These are phyloP conservation scores for Fusarium sp. DNA, from an alignment of 2,329 filamentous ascomycete species.

Conservation along the genomic window DNA sequence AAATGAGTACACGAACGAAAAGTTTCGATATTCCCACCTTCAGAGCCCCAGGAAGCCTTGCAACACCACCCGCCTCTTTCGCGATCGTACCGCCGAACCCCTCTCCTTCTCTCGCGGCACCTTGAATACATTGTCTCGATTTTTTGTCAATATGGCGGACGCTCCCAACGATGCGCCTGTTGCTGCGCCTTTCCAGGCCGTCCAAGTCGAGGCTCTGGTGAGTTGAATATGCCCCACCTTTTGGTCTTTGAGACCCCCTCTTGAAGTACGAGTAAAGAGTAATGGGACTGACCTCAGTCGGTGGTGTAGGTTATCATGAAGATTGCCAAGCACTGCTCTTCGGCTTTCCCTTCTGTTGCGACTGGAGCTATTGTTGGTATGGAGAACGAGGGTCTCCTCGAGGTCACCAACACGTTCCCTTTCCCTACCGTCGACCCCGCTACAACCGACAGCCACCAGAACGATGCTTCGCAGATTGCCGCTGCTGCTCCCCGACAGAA, in stretches of 20 bases:
- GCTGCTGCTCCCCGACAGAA: slow-evolving; percentile 92
- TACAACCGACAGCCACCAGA: slow-evolving; percentile 75
- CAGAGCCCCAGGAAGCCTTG: slow-evolving; percentile 40
- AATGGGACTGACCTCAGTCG: slow-evolving; percentile 28
- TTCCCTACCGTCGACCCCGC: slow-evolving; percentile 85
- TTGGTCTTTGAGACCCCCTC: slow-evolving; percentile 30
- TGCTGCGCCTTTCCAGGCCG: slow-evolving; percentile 75
- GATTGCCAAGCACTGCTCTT: slow-evolving; percentile 94
- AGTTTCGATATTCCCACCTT: slow-evolving; percentile 53
- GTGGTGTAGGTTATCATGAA: slow-evolving; percentile 85
- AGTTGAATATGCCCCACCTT: slow-evolving; percentile 53
- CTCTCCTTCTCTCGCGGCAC: slow-evolving; percentile 33
- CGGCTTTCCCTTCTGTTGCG: slow-evolving; percentile 85
- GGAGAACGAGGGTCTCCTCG: slow-evolving; percentile 81
- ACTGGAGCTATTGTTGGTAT: slow-evolving; percentile 93
- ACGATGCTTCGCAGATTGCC: slow-evolving; percentile 76
- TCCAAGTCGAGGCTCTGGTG: slow-evolving; percentile 95
- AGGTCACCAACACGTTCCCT: slow-evolving; percentile 94
- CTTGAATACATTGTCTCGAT: slow-evolving; percentile 36
- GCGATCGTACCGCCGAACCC: slow-evolving; percentile 40
- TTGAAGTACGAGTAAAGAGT: slow-evolving; percentile 30
- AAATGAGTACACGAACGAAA: slow-evolving; percentile 51
- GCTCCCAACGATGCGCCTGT: slow-evolving; percentile 60
- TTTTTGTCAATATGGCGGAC: slow-evolving; percentile 63
- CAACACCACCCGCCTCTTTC: slow-evolving; percentile 40